Percentiles rank a stretch among this genome's conserved stretches.
phyloP scores from a whole-genome alignment of 179 eudicot species.

The Silene vulgaris region DNA sequence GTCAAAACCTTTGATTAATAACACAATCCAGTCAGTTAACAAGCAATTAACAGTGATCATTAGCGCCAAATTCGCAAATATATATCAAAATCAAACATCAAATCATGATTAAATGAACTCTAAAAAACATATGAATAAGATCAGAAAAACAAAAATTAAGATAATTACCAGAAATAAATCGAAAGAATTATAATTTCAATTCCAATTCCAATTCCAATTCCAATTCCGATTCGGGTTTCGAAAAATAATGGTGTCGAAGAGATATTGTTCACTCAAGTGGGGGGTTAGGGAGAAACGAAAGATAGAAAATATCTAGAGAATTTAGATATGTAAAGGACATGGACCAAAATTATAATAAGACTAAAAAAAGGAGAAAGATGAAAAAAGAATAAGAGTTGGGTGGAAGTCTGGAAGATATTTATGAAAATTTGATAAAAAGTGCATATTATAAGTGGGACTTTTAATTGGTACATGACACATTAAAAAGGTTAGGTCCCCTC shows the following conservation, averaged over 20 bases:
- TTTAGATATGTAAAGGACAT: background rate
- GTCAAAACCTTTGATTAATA: background rate
- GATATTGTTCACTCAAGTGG: background rate
- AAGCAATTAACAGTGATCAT: background rate
- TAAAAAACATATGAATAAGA: background rate
- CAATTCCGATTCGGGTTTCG: no score
- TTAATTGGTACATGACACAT: no score
- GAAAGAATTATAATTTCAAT: background rate
- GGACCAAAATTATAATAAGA: background rate
- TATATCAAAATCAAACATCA: background rate
- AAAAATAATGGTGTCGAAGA: background rate
- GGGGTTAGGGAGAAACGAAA: background rate
- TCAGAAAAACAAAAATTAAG: background rate
- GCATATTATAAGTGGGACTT: no score
- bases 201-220: background rate
- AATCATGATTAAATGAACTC: no score
- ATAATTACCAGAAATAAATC: conserved; percentile 1
- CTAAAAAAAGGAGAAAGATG: no score
- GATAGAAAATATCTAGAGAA: background rate
- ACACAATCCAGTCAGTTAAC: background rate
- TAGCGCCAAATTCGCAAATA: background rate
- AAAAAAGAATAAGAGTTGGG: no score
- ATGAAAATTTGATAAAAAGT: no score
- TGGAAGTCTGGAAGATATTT: no score
- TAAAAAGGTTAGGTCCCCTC: no score